Conservation (phyloP, 306 rosid species). For the Fagus sylvatica region DNA sequence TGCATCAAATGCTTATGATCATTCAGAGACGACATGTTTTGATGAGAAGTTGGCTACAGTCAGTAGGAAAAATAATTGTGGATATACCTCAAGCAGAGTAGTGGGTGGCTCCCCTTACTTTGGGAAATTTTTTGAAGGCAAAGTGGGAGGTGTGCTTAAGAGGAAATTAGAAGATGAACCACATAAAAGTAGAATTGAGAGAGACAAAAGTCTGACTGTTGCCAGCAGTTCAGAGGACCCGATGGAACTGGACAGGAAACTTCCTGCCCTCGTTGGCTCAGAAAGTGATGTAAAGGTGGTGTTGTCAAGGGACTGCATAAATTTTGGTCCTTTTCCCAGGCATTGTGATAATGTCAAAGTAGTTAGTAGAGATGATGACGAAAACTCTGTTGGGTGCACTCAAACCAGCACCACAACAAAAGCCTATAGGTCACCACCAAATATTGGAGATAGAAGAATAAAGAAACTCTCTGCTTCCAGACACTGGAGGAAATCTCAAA, state of each 20-base stretch:
- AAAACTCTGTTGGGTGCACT: constrained; percentile 41
- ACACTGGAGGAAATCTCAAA: constrained; percentile 21
- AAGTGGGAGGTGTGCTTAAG: constrained; percentile 43
- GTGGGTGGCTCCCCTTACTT: constrained; percentile 26
- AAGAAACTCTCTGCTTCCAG: constrained; percentile 27
- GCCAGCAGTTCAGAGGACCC: constrained; percentile 26
- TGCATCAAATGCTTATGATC: constrained; percentile 26
- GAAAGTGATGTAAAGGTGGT: constrained; percentile 30
- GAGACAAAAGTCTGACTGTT: constrained; percentile 23
- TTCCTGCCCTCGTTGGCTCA: constrained; percentile 26
- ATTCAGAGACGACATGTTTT: constrained; percentile 15
- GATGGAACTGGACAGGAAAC: constrained; percentile 24
- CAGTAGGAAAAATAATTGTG: constrained; percentile 5
- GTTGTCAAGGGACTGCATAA: constrained; percentile 12
- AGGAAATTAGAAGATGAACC: constrained; percentile 39
- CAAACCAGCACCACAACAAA: constrained; percentile 30
- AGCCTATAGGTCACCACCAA: constrained; percentile 28
- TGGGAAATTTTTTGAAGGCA: constrained; percentile 42
- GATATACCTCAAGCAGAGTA: constrained; percentile 25
- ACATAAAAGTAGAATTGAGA: constrained; percentile 19
- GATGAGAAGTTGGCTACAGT: constrained; percentile 8
- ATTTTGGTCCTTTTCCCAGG: constrained; percentile 24
- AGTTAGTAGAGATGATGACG: constrained; percentile 60
- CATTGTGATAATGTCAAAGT: constrained; percentile 28
- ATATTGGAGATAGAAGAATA: constrained; percentile 9